These are phyloP conservation scores for Rhizopogon sp. DNA, from an alignment of 768 basidiomycete species.

Conservation along the genomic window DNA sequence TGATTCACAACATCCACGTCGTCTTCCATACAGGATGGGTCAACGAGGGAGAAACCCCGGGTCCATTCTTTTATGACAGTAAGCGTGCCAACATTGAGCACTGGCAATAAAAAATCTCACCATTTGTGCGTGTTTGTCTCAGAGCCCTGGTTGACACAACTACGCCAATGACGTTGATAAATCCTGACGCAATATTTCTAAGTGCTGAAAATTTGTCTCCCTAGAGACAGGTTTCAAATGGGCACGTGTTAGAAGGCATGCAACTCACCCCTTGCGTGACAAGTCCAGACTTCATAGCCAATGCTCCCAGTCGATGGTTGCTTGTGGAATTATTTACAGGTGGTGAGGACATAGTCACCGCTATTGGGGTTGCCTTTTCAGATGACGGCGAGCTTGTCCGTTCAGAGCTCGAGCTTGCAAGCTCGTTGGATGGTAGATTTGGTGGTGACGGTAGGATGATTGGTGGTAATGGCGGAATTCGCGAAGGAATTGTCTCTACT, in stretches of 20 bases:
- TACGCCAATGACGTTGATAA: slow-evolving; percentile 28
- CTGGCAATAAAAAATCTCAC: slow-evolving; percentile 14
- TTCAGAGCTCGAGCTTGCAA: neutral
- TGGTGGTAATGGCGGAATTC: neutral
- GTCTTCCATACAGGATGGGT: slow-evolving; percentile 42
- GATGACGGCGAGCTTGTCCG: neutral
- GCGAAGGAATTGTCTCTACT: neutral
- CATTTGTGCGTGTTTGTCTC: slow-evolving; percentile 17
- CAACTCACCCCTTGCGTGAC: neutral
- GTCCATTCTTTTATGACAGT: slow-evolving; percentile 37
- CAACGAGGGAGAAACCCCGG: slow-evolving; percentile 42
- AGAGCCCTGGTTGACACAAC: slow-evolving; percentile 14
- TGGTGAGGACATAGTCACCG: neutral
- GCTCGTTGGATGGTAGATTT: neutral
- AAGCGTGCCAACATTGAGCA: neutral
- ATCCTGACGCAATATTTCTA: slow-evolving; percentile 6
- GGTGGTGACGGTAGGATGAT: neutral
- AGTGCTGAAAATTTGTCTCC: slow-evolving; percentile 22
- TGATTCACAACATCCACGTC: slow-evolving; percentile 15
- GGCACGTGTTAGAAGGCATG: neutral
- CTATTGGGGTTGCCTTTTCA: neutral
- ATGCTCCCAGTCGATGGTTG: neutral
- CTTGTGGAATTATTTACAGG: neutral
- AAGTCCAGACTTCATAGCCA: neutral
- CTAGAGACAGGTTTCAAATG: slow-evolving; percentile 5